These are phyloP conservation scores for Mrakia gelida DNA, from an alignment of 768 basidiomycete genomes.

Conservation along the genomic window DNA sequence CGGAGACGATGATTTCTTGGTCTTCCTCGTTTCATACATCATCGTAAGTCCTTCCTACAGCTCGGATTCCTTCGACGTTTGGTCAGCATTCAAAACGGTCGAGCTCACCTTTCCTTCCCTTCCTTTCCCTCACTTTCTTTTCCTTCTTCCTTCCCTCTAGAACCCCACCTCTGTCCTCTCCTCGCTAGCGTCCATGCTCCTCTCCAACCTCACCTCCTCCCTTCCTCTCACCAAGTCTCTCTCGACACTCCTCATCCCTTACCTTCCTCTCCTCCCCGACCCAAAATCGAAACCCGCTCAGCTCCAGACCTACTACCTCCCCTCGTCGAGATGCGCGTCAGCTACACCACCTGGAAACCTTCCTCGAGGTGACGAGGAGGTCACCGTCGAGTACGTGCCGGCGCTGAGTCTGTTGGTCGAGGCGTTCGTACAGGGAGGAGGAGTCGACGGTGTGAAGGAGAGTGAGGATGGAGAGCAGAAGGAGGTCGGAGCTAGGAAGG, in stretches of 20 bases:
- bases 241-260: slow-evolving; percentile 60
- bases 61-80: neutral
- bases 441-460: slow-evolving; percentile 45
- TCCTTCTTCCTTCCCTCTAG: slow-evolving; percentile 47
- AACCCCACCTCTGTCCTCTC: slow-evolving; percentile 85
- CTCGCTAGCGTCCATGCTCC: slow-evolving; percentile 92
- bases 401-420: slow-evolving; percentile 82
- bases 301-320: slow-evolving; percentile 61
- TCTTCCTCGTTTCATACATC: slow-evolving; percentile 82
- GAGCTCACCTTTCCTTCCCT: slow-evolving; percentile 11
- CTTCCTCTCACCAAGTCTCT: slow-evolving; percentile 62
- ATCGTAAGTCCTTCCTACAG: slow-evolving; percentile 56
- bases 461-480: slow-evolving; percentile 51
- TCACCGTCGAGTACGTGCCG: slow-evolving; percentile 47
- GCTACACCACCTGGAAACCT: slow-evolving; percentile 57
- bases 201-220: slow-evolving; percentile 86
- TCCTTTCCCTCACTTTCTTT: neutral
- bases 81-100: neutral
- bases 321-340: slow-evolving; percentile 74
- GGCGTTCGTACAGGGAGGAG: slow-evolving; percentile 71
- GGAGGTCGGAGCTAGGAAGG: slow-evolving; percentile 51
- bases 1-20: slow-evolving; percentile 67
- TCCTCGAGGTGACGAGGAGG: slow-evolving; percentile 42
- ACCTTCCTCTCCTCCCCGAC: slow-evolving; percentile 45
- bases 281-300: slow-evolving; percentile 47